Evolutionary conservation across 1,284 basidiomycete genomes (phyloP), one percentile per base, ranked within the genome.

Genomic region (Ustilago hordei): DNA sequence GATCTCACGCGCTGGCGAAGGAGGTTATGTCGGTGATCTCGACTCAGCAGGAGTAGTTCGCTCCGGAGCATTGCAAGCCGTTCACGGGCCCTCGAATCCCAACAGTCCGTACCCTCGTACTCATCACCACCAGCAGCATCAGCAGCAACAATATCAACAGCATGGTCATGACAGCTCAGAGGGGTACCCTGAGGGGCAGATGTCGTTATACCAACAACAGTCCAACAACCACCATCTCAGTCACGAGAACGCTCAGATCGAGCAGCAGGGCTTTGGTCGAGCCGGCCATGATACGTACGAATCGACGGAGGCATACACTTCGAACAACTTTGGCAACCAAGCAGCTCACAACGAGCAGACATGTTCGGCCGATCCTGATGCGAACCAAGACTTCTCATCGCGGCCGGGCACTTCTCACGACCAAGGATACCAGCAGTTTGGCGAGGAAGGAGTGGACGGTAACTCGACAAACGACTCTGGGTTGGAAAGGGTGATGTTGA

Each of bases 401-500:
- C 65, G 66, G n/a, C 71, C 65, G 7, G 71, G 71, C 8, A 69
- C 71, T 13, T 64, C 70, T 35, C 70, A 68, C 13, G 70, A 68
- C 28, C 64, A 68, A 48, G 54, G 54, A 19, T 73, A 64, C 15
- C 70, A 73, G 6, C 61, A 60, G 34, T 68, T 54, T n/a, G 54
- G 43, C 15, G 32, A 52, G 34, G 70, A 61, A 6, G 35, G 39
- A 8, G 48, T 53, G 8, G 57, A 67, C n/a, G 69, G 56, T 6
- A 36, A 31, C 13, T 43, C 57, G 4, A 23, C 60, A 8, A 55
- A 59, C 7, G 58, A 63, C 8, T 43, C 56, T 13, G 69, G 66
- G 6, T 19, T 76, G 32, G 75, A 77, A 41, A 69, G 43, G 52
- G 75, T 77, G 8, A 60, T 77, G 67, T 54, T 77, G 52, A 77